Evolutionary conservation across 331 rosid genomes (phyloP).

Genomic region (Stylosanthes scabra): DNA sequence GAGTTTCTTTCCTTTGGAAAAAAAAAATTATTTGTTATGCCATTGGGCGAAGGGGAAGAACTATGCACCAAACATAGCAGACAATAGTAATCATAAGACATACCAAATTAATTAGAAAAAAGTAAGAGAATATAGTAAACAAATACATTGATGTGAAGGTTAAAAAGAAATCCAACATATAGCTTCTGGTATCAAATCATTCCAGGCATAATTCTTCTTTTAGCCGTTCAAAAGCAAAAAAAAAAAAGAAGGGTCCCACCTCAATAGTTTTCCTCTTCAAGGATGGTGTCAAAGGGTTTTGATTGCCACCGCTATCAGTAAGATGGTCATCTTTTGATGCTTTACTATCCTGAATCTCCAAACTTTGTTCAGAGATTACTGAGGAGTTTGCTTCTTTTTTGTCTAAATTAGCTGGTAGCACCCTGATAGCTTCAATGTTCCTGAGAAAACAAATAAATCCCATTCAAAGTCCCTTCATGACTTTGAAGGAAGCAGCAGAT

Average conservation of each 20-base stretch:
- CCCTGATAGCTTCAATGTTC: constrained; percentile 47
- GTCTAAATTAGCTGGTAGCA: constrained; percentile 44
- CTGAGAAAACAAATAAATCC: constrained; percentile 42
- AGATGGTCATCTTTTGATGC: constrained; percentile 47
- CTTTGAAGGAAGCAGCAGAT: constrained; percentile 18
- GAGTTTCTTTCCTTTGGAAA: constrained; percentile 3
- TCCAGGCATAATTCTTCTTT: constrained; percentile 13
- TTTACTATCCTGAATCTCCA: constrained; percentile 44
- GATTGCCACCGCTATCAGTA: constrained; percentile 50
- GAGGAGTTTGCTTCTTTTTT: constrained; percentile 45
- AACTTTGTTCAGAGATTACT: constrained; percentile 41
- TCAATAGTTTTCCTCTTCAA: constrained; percentile 72
- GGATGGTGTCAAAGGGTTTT: constrained; percentile 40
- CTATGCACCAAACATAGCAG: constrained; percentile 24
- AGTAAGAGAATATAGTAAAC: constrained; percentile 10
- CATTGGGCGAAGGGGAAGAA: constrained; percentile 17
- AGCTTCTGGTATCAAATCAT: constrained; percentile 29
- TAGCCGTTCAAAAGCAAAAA: constrained; percentile 14
- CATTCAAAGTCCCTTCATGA: constrained; percentile 30
- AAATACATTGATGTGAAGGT: constrained; percentile 5
- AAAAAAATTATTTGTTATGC: constrained; percentile 1
- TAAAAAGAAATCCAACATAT: not conserved
- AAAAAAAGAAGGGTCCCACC: constrained; percentile 45
- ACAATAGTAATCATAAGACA: constrained; percentile 16
- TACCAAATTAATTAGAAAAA: not conserved